Evolutionary conservation across 2,329 filamentous ascomycete genomes (phyloP), one percentile per base, ranked within the genome.

Genomic region (Aulographum hederae): DNA sequence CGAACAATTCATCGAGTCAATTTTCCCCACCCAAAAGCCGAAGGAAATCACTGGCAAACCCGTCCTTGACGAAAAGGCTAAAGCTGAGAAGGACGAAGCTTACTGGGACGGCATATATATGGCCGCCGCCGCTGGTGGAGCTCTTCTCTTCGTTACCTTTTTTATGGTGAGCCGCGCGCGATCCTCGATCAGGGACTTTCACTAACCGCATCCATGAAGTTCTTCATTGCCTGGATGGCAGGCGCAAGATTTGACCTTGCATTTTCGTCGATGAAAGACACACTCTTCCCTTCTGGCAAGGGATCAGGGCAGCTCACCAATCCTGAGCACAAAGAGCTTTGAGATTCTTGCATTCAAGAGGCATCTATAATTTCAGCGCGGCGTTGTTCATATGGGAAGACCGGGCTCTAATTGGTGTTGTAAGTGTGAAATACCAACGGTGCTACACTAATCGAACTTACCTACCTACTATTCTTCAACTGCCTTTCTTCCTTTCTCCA

Each of bases 1-100:
- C 41, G 85, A 95, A 53, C 79, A 89, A 61, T 93, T 92, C 51
- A 92, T 95, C 50, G 86, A 95, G 55, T 75, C 73, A 4, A 73
- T 95, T 43, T 95, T 85, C 69, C 89, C 89, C 3, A 68, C 71
- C 6, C 82, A 93, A 54, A 73, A 79, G 39, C 68, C 78, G 28
- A 44, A 44, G 40, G 36, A 25, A 28, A 28, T 31, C 33, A 17
- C 14, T 17, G 26, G 12, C 36, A 37, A 33, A 41, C 42, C 15
- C 17, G 44, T 43, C 28, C 43, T 46, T 26, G 62, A 69, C 38
- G 73, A 80, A 45, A 65, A 63, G 6, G 61, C 58, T 33, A 64
- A 62, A 46, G 57, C 70, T 42, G 58, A 60, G 30, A 58, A 59
- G 20, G 51, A 54, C 3, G 65, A 69, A 41, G 56, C 61, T 29